Conservation (phyloP, 2,329 filamentous ascomycete genomes). For the Bimuria novae-zelandiae region DNA sequence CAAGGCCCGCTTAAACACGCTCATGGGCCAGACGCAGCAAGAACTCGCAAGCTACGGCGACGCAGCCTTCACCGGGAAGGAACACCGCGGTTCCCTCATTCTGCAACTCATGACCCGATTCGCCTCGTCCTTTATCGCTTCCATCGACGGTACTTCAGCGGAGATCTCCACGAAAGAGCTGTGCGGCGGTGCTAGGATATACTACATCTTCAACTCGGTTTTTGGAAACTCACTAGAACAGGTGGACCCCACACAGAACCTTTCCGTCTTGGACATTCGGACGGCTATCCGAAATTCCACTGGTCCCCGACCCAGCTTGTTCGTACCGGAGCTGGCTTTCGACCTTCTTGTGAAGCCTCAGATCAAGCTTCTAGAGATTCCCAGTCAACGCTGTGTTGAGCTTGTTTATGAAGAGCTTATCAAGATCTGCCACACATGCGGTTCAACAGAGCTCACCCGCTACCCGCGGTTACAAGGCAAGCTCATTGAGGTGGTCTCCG, state of each 20-base stretch:
- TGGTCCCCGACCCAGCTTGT: conserved; percentile 90
- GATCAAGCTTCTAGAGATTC: conserved; percentile 94
- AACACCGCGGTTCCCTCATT: conserved; percentile 92
- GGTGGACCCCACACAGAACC: conserved; percentile 93
- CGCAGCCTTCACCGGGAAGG: conserved; percentile 95
- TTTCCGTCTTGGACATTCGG: conserved; percentile 91
- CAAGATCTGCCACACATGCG: conserved; percentile 99
- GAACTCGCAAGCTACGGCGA: conserved; percentile 97
- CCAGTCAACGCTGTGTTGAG: conserved; percentile 95
- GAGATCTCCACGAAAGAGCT: conserved; percentile 99
- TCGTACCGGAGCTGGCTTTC: conserved; percentile 96
- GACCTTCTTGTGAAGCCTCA: conserved; percentile 97
- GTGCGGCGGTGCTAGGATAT: conserved; percentile 91
- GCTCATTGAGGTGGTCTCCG: conserved; percentile 96
- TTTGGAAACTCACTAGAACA: conserved; percentile 96
- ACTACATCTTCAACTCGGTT: conserved; percentile 99
- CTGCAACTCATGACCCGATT: conserved; percentile 98
- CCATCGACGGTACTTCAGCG: conserved; percentile 96
- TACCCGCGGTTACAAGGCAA: conserved; percentile 94
- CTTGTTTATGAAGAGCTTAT: conserved; percentile 98
- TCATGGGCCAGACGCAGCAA: conserved; percentile 99
- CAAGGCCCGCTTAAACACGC: conserved; percentile 93
- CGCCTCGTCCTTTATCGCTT: conserved; percentile 95
- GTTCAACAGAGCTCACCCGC: conserved; percentile 87
- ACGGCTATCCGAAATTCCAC: conserved; percentile 98